phyloP scores from a whole-genome alignment of 306 rosid genomes.

The Cucurbita argyrosperma region DNA sequence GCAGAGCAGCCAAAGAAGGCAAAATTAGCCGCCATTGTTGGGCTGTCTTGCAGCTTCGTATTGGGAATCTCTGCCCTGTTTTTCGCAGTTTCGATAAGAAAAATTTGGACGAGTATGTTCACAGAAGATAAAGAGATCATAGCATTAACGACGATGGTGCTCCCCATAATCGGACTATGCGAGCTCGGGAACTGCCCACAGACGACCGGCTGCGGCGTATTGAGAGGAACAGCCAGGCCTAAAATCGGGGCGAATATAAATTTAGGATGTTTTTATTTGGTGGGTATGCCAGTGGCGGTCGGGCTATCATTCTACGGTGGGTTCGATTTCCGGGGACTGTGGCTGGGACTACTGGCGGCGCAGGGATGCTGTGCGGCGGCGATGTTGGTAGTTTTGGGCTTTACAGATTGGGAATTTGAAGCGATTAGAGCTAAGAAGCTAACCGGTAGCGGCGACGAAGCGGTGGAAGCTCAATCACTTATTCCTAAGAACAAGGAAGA shows the following conservation, averaged over 20 bases:
- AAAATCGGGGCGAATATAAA: conserved; percentile 72
- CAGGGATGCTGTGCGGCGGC: conserved; percentile 67
- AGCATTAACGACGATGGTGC: conserved; percentile 46
- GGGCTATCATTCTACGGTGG: conserved; percentile 40
- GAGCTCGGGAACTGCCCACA: conserved; percentile 94
- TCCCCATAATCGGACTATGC: conserved; percentile 78
- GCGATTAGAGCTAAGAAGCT: conserved; percentile 46
- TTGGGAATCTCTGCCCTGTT: conserved; percentile 45
- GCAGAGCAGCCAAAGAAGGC: conserved; percentile 59
- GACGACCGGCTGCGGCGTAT: conserved; percentile 86
- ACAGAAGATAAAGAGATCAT: conserved; percentile 52
- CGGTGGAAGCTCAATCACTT: conserved; percentile 13
- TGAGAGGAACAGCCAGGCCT: conserved; percentile 87
- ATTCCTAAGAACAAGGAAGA: conserved; percentile 23
- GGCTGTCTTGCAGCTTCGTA: conserved; percentile 46
- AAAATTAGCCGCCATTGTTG: conserved; percentile 51
- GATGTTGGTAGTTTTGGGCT: conserved; percentile 58
- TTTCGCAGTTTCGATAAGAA: conserved; percentile 51
- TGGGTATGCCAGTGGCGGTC: conserved; percentile 83
- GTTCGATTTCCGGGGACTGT: conserved; percentile 68
- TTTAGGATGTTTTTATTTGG: conserved; percentile 68
- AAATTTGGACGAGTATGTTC: conserved; percentile 71
- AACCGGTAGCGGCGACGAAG: conserved; percentile 24
- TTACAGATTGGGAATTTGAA: conserved; percentile 68
- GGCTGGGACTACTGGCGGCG: conserved; percentile 88